These are phyloP conservation scores for Auricularia sp. DNA, from an alignment of 768 basidiomycete genomes.

Conservation along the genomic window DNA sequence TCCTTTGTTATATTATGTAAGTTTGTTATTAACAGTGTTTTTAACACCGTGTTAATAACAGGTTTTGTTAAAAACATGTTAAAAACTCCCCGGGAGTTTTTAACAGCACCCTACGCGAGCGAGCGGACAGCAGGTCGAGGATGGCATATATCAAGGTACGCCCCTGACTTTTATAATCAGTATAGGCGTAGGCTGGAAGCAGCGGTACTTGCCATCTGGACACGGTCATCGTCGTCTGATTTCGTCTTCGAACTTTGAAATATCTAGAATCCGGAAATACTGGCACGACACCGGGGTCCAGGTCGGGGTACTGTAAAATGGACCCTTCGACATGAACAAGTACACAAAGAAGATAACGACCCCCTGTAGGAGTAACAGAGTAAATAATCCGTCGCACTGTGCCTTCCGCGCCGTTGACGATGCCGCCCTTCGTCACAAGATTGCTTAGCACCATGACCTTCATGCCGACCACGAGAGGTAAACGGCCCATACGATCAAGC, in stretches of 20 bases:
- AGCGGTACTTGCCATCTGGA: conserved; percentile 4
- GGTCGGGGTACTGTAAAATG: not conserved
- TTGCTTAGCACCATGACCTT: no score
- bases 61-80: no score
- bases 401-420: not conserved
- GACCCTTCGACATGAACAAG: not conserved
- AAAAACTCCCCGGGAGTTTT: no score
- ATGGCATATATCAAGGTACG: conserved; percentile 1
- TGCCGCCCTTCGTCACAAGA: not conserved
- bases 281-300: not conserved
- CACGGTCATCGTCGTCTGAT: not conserved
- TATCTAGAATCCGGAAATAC: not conserved
- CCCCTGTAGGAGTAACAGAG: not conserved
- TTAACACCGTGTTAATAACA: no score
- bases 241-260: not conserved
- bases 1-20: no score
- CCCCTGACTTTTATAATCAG: conserved; percentile 8
- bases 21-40: no score
- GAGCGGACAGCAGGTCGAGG: not conserved
- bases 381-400: not conserved
- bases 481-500: no score
- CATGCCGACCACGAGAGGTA: no score
- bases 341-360: not conserved
- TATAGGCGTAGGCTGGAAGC: conserved; percentile 7
- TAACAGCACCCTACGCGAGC: no score